A percentile compares a stretch with the other conserved stretches of the same genome.
Evolutionary conservation across 177 flowering plant species (phyloP).

Genomic region (Vitis hybrid): DNA sequence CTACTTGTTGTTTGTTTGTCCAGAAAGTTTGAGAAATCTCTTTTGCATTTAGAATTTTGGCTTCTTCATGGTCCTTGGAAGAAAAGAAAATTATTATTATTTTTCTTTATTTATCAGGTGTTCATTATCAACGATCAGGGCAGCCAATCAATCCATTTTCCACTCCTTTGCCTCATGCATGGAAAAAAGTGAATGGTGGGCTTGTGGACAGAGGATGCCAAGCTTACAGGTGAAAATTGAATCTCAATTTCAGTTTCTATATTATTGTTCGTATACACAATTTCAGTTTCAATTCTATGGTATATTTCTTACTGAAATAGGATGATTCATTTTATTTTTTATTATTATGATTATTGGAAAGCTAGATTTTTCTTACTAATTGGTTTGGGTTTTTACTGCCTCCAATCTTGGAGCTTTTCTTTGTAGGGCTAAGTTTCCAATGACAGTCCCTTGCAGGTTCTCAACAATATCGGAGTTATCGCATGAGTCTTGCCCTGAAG

Average conservation of each 20-base stretch:
- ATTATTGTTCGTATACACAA: no score
- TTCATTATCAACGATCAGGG: background rate
- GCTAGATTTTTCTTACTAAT: background rate
- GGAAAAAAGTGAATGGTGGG: background rate
- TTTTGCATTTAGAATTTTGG: no score
- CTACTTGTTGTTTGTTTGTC: no score
- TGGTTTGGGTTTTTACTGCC: background rate
- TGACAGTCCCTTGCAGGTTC: slow-evolving; percentile 54
- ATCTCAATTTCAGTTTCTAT: background rate
- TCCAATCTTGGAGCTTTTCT: background rate
- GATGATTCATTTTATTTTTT: background rate
- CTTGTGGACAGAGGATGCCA: slow-evolving; percentile 1
- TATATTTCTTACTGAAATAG: background rate
- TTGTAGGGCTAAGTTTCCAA: slow-evolving; percentile 18
- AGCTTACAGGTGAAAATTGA: slow-evolving; percentile 16
- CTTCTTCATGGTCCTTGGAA: no score
- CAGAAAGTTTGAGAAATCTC: no score
- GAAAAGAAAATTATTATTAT: no score
- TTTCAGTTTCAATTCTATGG: background rate
- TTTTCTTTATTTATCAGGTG: background rate
- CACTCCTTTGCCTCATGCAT: background rate
- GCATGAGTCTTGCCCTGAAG: slow-evolving; percentile 14
- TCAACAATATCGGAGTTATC: slow-evolving; percentile 37
- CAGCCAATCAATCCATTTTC: background rate
- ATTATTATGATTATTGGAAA: background rate